Base-by-base conservation (phyloP, 2,329 filamentous ascomycete genomes). In the Zopfia rhizophila region DNA sequence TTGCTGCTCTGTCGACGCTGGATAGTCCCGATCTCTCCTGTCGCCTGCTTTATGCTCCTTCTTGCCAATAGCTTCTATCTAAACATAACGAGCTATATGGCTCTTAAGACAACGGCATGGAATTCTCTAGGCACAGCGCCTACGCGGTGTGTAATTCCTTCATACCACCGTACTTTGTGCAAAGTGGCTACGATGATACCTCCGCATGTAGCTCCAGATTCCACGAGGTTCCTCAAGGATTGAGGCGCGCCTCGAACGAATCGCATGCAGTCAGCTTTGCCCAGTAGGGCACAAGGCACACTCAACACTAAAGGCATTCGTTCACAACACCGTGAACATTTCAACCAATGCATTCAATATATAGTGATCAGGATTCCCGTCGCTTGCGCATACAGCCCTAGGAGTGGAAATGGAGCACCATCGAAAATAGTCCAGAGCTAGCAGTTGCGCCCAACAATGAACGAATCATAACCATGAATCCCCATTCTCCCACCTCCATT, bases 401-500 rank as follows among this genome's bases (percentile, higher is more conserved):
- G 16, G 48, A 40, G 16, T 22, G 45, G 51, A 35, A 50, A 46
- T 21, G 38, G 21, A 38, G 38, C 45, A 38, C 55, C 51, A 43
- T 53, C 45, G 33, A 39, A 41, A n/a, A 46, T 27, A 41, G 22
- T 17, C 39, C 31, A 42, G 37, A 40, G 33, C 40, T 44, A 53
- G 33, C 38, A 39, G 37, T 51, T 45, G 43, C 56, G 30, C 43
- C 7, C 37, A 13, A 21, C 21, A 19, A 5, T 23, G 32, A 42
- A 43, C 64, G 48, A 66, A 68, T 66, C 60, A 66, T 37, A 46
- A 32, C 39, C 38, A 16, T 45, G 43, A 50, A 39, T n/a, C 13
- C 45, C 53, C 49, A 42, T 36, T 47, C 41, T 38, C 10, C 14
- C 53, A 48, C 16, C 33, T 30, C 47, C 46, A 70, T 69, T 70